Conservation (phyloP, 352 stramenopile species). For the Pythium aristosporum region DNA sequence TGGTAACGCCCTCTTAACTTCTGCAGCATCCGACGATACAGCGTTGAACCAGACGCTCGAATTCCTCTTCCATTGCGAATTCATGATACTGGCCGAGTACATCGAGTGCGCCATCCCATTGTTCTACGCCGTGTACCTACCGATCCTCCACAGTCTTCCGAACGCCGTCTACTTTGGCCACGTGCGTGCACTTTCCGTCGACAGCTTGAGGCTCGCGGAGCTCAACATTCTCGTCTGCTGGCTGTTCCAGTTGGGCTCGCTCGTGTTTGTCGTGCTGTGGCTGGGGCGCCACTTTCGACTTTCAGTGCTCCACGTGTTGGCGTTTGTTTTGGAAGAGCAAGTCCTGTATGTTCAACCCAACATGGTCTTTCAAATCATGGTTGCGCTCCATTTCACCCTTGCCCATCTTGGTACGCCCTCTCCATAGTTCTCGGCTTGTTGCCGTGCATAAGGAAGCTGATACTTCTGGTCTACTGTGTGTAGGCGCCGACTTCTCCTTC, state of each 20-base stretch:
- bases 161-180: constrained; percentile 34
- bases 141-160: constrained; percentile 28
- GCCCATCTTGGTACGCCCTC: constrained; percentile 20
- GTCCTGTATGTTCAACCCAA: constrained; percentile 26
- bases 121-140: constrained; percentile 29
- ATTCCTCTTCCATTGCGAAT: constrained; percentile 30
- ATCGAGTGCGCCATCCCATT: constrained; percentile 29
- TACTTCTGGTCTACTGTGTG: too few relatives aligned
- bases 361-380: constrained; percentile 27
- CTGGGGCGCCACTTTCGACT: constrained; percentile 17
- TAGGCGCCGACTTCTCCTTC: constrained; percentile 31
- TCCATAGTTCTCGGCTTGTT: too few relatives aligned
- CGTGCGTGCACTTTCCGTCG: neutral
- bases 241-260: constrained; percentile 23
- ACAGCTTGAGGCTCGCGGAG: neutral
- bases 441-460: too few relatives aligned
- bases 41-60: constrained; percentile 11
- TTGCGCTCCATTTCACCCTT: constrained; percentile 27
- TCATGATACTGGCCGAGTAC: constrained; percentile 32
- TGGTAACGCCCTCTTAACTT: neutral
- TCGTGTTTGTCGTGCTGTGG: constrained; percentile 24
- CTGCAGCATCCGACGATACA: neutral
- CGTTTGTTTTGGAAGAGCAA: constrained; percentile 33
- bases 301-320: constrained; percentile 20
- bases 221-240: constrained; percentile 23